These are phyloP conservation scores for Fraxinus paxiana DNA, from an alignment of 305 asterid species.

Conservation along the genomic window DNA sequence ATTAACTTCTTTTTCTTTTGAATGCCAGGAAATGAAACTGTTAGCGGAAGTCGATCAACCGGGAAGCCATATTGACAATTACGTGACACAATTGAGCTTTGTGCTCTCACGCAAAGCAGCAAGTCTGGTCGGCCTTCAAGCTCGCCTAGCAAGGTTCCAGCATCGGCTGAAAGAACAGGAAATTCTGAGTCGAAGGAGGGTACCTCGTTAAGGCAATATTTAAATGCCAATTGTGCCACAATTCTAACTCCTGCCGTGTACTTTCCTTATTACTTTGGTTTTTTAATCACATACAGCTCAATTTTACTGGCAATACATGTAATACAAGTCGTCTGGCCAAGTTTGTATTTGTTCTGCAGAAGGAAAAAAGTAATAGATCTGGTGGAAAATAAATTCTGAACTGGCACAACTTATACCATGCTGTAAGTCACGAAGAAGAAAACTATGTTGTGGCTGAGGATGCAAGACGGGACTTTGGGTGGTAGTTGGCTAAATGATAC, in stretches of 20 bases:
- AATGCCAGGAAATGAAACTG: constrained; percentile 82
- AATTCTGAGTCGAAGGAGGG: constrained; percentile 63
- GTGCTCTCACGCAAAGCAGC: constrained; percentile 93
- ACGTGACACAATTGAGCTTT: constrained; percentile 75
- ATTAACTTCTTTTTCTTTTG: constrained; percentile 21
- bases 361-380: neutral
- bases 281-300: neutral
- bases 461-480: neutral
- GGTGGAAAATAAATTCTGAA: neutral
- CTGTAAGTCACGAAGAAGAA: neutral
- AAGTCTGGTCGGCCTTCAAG: constrained; percentile 86
- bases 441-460: neutral
- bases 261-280: neutral
- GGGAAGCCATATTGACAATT: constrained; percentile 83
- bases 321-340: constrained; percentile 19
- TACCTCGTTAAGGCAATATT: constrained; percentile 40
- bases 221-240: neutral
- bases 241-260: neutral
- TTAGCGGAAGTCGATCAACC: constrained; percentile 92
- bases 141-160: constrained; percentile 92
- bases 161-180: constrained; percentile 87
- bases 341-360: constrained; percentile 40
- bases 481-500: neutral
- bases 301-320: neutral
- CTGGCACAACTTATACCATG: neutral